Evolutionary conservation across 257 asterid species (phyloP).

Genomic region (Hygrophila difformis): DNA sequence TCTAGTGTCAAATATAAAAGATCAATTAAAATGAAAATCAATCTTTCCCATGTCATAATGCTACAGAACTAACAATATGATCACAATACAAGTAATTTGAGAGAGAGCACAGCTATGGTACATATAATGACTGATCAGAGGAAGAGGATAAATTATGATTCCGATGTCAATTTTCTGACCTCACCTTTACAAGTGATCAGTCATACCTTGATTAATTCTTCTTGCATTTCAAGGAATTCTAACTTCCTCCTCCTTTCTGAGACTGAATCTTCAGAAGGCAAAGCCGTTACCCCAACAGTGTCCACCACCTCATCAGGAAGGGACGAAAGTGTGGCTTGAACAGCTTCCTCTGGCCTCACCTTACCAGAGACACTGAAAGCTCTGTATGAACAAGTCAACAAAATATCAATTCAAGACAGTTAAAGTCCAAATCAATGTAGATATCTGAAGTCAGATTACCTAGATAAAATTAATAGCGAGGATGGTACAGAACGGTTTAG

Average conservation of each 20-base stretch:
- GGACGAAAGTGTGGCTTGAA: conserved; percentile 84
- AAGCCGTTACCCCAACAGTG: conserved; percentile 74
- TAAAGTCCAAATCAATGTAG: conserved; percentile 16
- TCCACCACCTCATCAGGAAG: conserved; percentile 99
- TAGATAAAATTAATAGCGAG: conserved; percentile 76
- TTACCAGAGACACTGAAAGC: conserved; percentile 91
- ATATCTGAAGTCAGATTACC: conserved; percentile 34
- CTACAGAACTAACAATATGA: background rate
- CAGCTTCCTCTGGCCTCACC: conserved; percentile 89
- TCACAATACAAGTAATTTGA: conserved; percentile 5
- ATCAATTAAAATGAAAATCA: background rate
- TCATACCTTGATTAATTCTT: conserved; percentile 79
- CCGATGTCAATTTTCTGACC: conserved; percentile 8
- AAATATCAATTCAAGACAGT: conserved; percentile 6
- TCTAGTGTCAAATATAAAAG: no score
- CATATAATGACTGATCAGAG: conserved; percentile 10
- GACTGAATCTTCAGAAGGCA: conserved; percentile 92
- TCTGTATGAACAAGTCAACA: conserved; percentile 31
- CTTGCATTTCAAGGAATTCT: conserved; percentile 95
- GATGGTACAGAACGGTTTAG: conserved; percentile 93
- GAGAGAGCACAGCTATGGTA: conserved; percentile 15
- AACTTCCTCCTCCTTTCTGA: conserved; percentile 95
- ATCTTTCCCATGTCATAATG: conserved; percentile 3
- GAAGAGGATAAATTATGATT: conserved; percentile 2
- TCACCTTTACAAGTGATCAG: background rate